These are phyloP conservation scores for Paramyrothecium roridum DNA, from an alignment of 2,329 filamentous ascomycete genomes.

Conservation along the genomic window DNA sequence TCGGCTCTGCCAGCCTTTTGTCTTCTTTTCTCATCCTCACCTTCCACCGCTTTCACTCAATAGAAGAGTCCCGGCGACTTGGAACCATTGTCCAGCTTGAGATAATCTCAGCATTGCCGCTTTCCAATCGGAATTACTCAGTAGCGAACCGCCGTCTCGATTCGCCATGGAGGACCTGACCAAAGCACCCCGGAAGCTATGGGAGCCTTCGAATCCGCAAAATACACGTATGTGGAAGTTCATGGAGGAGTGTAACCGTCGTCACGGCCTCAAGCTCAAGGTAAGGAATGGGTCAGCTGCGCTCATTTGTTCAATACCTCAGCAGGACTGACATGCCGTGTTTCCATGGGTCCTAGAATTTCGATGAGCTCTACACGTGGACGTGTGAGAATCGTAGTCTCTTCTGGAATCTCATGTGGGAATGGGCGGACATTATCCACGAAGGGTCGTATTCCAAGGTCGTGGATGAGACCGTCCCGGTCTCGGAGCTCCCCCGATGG, in stretches of 20 bases:
- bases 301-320: no score
- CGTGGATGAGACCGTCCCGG: conserved; percentile 67
- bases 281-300: conserved; percentile 30
- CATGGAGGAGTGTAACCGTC: conserved; percentile 61
- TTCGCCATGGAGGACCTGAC: conserved; percentile 22
- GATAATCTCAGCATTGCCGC: no score
- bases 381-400: conserved; percentile 58
- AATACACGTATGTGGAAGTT: conserved; percentile 65
- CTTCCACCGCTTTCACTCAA: no score
- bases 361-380: conserved; percentile 60
- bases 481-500: conserved; percentile 72
- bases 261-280: conserved; percentile 53
- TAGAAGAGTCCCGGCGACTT: no score
- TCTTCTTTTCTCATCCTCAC: no score
- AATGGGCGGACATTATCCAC: conserved; percentile 58
- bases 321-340: conserved; percentile 36
- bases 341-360: conserved; percentile 43
- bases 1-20: no score
- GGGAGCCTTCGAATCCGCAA: conserved; percentile 62
- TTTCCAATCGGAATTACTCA: not conserved
- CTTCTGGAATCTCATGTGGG: conserved; percentile 66
- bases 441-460: conserved; percentile 55
- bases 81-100: no score
- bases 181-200: conserved; percentile 57
- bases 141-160: not conserved